These are phyloP conservation scores for Westerdykella sp. DNA, from an alignment of 2,329 filamentous ascomycete species.

Conservation along the genomic window DNA sequence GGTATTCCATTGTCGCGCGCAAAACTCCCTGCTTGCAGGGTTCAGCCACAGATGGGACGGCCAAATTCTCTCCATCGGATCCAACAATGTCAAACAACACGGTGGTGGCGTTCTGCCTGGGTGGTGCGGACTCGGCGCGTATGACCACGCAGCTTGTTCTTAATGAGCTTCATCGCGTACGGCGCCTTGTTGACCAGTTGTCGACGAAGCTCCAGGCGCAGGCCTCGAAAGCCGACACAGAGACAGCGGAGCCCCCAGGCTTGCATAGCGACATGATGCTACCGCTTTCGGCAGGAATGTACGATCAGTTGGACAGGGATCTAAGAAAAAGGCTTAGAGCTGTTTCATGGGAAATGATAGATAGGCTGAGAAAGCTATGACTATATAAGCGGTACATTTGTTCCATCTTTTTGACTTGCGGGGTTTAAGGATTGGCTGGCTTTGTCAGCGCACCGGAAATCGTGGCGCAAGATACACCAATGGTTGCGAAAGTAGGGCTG, in stretches of 20 bases:
- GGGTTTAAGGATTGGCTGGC: too few relatives aligned
- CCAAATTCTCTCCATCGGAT: background rate
- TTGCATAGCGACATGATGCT: background rate
- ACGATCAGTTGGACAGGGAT: background rate
- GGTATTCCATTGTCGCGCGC: conserved; percentile 25
- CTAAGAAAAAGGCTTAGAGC: background rate
- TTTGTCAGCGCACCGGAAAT: too few relatives aligned
- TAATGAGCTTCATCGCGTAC: conserved; percentile 33
- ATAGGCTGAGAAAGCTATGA: background rate
- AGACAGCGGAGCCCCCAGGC: background rate
- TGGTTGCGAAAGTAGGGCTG: too few relatives aligned
- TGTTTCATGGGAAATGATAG: conserved; percentile 1
- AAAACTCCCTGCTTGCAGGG: background rate
- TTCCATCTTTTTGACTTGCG: too few relatives aligned
- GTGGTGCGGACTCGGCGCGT: conserved; percentile 16
- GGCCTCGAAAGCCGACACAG: background rate
- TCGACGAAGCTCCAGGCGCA: conserved; percentile 8
- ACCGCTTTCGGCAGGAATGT: conserved; percentile 1
- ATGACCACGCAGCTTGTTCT: conserved; percentile 34
- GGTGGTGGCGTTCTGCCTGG: conserved; percentile 7
- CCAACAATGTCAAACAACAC: background rate
- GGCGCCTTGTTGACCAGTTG: conserved; percentile 24
- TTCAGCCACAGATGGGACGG: background rate
- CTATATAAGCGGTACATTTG: too few relatives aligned
- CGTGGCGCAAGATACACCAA: too few relatives aligned